Percentiles rank a stretch among this genome's conserved stretches.
phyloP scores from a whole-genome alignment of 257 asterid genomes.

The Fraxinus pennsylvanica region DNA sequence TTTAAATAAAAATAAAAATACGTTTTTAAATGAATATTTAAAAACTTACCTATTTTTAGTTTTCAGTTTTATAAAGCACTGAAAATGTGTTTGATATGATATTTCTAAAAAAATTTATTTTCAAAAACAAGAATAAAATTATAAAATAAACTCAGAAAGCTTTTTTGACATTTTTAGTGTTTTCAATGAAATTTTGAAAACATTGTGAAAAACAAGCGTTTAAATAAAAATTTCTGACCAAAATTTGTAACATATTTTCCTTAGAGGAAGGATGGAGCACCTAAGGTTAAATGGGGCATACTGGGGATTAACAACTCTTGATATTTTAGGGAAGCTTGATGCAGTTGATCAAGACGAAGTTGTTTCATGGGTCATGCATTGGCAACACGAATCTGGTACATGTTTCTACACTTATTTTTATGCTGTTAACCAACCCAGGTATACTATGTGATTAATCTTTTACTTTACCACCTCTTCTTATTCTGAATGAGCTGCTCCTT shows the following conservation, averaged over 20 bases:
- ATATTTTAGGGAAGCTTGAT: slow-evolving; percentile 69
- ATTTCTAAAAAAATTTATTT: no score
- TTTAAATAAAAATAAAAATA: no score
- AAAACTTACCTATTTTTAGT: no score
- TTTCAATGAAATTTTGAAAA: no score
- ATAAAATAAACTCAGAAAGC: no score
- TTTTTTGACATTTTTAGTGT: no score
- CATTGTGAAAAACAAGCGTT: no score
- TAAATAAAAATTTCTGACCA: neutral
- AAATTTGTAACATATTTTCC: neutral
- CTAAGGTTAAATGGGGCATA: slow-evolving; percentile 84
- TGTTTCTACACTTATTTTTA: slow-evolving; percentile 24
- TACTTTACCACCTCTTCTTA: neutral
- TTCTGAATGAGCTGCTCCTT: neutral
- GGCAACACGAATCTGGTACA: slow-evolving; percentile 94
- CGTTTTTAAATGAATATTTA: no score
- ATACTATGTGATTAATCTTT: neutral
- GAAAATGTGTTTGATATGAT: no score
- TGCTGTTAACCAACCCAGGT: neutral
- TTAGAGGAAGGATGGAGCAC: slow-evolving; percentile 92
- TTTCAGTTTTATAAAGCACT: no score
- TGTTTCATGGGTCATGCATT: slow-evolving; percentile 80
- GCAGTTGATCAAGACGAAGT: slow-evolving; percentile 77
- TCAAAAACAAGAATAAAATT: no score
- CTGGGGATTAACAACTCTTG: slow-evolving; percentile 96